phyloP scores from a whole-genome alignment of 371 early-diverging fungal genomes.

The Mycotypha africana region DNA sequence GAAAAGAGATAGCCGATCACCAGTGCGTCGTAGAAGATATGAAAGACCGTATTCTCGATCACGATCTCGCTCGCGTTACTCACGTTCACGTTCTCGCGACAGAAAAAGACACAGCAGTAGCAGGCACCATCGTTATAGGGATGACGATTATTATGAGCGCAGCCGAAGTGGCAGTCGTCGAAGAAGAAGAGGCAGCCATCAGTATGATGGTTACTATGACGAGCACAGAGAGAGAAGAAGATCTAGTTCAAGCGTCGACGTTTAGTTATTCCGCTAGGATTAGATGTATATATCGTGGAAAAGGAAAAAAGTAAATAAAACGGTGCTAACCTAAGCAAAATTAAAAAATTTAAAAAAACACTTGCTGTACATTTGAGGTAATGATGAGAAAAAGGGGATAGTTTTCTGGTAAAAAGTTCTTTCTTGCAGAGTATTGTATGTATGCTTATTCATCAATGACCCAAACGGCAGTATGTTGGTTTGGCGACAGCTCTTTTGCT shows the following conservation, averaged over 20 bases:
- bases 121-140: conserved; percentile 9
- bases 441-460: conserved; percentile 44
- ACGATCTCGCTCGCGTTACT: conserved; percentile 14
- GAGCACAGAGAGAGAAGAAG: no score
- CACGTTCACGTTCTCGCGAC: conserved; percentile 23
- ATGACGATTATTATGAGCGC: conserved; percentile 13
- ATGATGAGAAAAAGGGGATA: no score
- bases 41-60: conserved; percentile 6
- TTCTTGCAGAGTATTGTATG: no score
- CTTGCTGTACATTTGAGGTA: no score
- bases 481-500: conserved; percentile 2
- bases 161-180: neutral
- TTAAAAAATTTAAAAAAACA: no score
- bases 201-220: conserved; percentile 6
- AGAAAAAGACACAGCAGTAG: conserved; percentile 13
- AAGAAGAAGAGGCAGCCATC: conserved; percentile 6
- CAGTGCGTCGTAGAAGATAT: conserved; percentile 9
- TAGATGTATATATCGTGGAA: no score
- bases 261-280: no score
- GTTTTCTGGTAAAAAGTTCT: no score
- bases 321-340: no score
- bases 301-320: no score
- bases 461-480: conserved; percentile 23
- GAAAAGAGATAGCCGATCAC: conserved; percentile 19
- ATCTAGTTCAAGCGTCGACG: no score